Evolutionary conservation across 345 rosid genomes (phyloP).

Genomic region (Rhodamnia argentea): DNA sequence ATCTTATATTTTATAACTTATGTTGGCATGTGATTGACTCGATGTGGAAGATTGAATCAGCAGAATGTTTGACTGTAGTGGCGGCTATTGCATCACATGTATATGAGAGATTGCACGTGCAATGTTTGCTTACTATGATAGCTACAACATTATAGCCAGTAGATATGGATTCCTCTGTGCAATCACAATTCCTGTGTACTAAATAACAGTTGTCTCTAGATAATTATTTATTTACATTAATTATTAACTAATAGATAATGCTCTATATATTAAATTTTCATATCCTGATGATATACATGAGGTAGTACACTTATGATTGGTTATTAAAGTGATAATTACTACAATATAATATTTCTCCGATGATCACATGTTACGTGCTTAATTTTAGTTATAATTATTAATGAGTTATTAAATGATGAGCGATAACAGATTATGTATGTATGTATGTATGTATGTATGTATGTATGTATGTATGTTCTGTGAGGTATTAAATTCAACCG

Average conservation of each 20-base stretch:
- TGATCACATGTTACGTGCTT: neutral
- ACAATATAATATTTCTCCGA: neutral
- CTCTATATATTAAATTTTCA: neutral
- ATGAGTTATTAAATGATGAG: neutral
- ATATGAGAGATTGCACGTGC: neutral
- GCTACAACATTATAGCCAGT: neutral
- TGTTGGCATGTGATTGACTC: neutral
- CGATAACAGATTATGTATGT: neutral
- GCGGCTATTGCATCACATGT: neutral
- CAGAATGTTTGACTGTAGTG: neutral
- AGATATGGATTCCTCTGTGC: neutral
- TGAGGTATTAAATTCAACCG: no score
- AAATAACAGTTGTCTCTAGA: neutral
- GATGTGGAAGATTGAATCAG: neutral
- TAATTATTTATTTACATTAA: neutral
- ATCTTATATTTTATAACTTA: neutral
- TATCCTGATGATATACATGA: neutral
- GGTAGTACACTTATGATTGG: neutral
- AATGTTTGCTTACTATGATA: neutral
- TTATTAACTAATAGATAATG: neutral
- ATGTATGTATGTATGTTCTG: no score
- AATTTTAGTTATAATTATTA: neutral
- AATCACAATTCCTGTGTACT: neutral
- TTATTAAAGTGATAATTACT: neutral
- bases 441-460: no score